These are phyloP conservation scores for Bullera alba DNA, from an alignment of 768 basidiomycete species.

Conservation along the genomic window DNA sequence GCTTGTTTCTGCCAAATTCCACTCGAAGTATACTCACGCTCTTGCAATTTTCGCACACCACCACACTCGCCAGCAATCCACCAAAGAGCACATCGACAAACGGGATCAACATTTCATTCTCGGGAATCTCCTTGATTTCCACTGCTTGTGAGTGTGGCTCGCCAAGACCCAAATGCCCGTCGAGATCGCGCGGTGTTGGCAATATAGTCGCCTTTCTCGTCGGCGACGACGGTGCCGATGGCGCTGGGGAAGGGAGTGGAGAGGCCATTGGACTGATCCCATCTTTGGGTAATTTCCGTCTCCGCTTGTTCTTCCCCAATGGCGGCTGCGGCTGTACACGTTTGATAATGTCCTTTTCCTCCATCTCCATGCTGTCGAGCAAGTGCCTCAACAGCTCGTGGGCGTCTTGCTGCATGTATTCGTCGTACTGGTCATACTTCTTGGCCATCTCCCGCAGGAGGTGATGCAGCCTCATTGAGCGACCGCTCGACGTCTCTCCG, in stretches of 20 bases:
- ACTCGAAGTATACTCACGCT: conserved; percentile 51
- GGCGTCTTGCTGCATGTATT: conserved; percentile 92
- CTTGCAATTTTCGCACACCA: conserved; percentile 91
- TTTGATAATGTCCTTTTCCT: conserved; percentile 67
- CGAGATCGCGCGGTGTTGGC: conserved; percentile 10
- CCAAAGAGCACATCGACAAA: conserved; percentile 88
- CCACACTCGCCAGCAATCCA: conserved; percentile 78
- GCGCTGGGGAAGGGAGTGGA: conserved; percentile 23
- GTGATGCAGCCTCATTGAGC: conserved; percentile 32
- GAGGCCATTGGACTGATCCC: conserved; percentile 18
- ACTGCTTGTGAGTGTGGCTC: background rate
- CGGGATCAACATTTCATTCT: conserved; percentile 56
- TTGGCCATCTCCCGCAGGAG: conserved; percentile 62
- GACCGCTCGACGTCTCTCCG: conserved; percentile 18
- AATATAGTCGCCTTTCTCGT: conserved; percentile 6
- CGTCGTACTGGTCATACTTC: conserved; percentile 91
- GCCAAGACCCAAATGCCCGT: background rate
- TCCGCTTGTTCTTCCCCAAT: background rate
- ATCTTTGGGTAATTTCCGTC: conserved; percentile 4
- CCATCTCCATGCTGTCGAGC: conserved; percentile 88
- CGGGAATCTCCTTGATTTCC: conserved; percentile 21
- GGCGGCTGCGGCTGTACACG: conserved; percentile 26
- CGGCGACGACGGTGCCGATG: conserved; percentile 16
- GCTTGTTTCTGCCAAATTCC: background rate
- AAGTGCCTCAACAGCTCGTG: conserved; percentile 87